These are phyloP conservation scores for Melanomma pulvis-pyrius DNA, from an alignment of 495 filamentous ascomycete species.

Conservation along the genomic window DNA sequence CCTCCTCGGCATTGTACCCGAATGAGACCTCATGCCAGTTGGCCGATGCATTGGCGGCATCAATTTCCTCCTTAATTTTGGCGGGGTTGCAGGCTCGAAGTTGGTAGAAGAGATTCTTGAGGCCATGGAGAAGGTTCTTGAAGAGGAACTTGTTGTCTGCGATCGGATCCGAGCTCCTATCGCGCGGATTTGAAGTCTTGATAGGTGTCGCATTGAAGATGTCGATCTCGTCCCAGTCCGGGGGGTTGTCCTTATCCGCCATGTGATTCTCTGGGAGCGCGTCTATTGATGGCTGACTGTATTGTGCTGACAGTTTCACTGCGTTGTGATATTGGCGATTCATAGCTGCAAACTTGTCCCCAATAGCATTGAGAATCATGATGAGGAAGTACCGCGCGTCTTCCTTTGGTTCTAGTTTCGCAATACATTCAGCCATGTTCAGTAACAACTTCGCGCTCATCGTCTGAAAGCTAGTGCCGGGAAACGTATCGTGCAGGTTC, in stretches of 20 bases:
- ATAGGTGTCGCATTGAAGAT: slow-evolving; percentile 96
- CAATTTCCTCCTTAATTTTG: slow-evolving; percentile 56
- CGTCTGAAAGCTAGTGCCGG: slow-evolving; percentile 97
- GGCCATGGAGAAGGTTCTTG: slow-evolving; percentile 94
- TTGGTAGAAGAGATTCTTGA: slow-evolving; percentile 97
- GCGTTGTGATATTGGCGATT: slow-evolving; percentile 93
- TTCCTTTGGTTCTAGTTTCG: slow-evolving; percentile 83
- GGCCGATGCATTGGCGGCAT: slow-evolving; percentile 73
- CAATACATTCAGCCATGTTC: slow-evolving; percentile 97
- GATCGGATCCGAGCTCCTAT: slow-evolving; percentile 89
- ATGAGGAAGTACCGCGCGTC: slow-evolving; percentile 95
- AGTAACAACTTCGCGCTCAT: slow-evolving; percentile 98
- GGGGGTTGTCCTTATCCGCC: slow-evolving; percentile 74
- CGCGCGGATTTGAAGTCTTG: slow-evolving; percentile 89
- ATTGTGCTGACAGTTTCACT: slow-evolving; percentile 81
- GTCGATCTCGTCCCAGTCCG: slow-evolving; percentile 97
- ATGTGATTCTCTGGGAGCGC: slow-evolving; percentile 75
- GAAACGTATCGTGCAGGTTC: slow-evolving; percentile 93
- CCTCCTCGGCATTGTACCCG: slow-evolving; percentile 96
- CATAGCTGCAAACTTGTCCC: slow-evolving; percentile 98
- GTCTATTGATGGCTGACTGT: slow-evolving; percentile 66
- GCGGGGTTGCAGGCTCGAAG: slow-evolving; percentile 83
- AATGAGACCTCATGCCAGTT: slow-evolving; percentile 97
- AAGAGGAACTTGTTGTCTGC: slow-evolving; percentile 98
- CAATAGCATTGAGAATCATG: slow-evolving; percentile 96